Evolutionary conservation across 1,284 basidiomycete species (phyloP).

Genomic region (Peniophora sp.): DNA sequence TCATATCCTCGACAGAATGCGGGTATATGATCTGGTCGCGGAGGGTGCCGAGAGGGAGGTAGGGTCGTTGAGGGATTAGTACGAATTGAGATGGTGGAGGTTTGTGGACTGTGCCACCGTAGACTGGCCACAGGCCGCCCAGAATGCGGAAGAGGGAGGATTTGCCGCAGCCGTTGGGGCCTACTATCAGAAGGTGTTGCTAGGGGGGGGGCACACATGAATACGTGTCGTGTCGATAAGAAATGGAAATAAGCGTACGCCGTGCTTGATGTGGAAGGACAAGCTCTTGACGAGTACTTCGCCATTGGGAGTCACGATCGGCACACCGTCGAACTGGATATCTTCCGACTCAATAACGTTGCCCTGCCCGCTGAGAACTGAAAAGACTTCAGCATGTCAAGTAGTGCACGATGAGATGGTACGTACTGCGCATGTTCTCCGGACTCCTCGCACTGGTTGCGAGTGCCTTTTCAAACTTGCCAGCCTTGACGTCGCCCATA

Average conservation of each 20-base stretch:
- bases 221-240: not conserved
- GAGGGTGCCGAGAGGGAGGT: slow-evolving; percentile 88
- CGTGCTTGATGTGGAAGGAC: slow-evolving; percentile 85
- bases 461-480: slow-evolving; percentile 85
- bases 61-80: slow-evolving; percentile 93
- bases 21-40: slow-evolving; percentile 91
- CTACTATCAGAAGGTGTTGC: slow-evolving; percentile 88
- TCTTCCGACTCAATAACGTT: slow-evolving; percentile 78
- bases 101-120: slow-evolving; percentile 91
- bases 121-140: slow-evolving; percentile 96
- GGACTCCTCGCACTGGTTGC: slow-evolving; percentile 72
- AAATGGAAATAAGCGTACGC: slow-evolving; percentile 47
- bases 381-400: not conserved
- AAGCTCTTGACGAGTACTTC: slow-evolving; percentile 82
- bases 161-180: slow-evolving; percentile 92
- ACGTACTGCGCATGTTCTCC: slow-evolving; percentile 69
- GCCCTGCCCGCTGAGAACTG: slow-evolving; percentile 79
- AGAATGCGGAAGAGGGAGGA: slow-evolving; percentile 91
- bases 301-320: slow-evolving; percentile 94
- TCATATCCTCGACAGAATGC: slow-evolving; percentile 75
- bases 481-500: slow-evolving; percentile 82
- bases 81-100: slow-evolving; percentile 87
- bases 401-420: slow-evolving; percentile 18
- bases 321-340: slow-evolving; percentile 89
- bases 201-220: slow-evolving; percentile 20